Conservation (phyloP, 352 stramenopile species). For the Pythium chondricola region DNA sequence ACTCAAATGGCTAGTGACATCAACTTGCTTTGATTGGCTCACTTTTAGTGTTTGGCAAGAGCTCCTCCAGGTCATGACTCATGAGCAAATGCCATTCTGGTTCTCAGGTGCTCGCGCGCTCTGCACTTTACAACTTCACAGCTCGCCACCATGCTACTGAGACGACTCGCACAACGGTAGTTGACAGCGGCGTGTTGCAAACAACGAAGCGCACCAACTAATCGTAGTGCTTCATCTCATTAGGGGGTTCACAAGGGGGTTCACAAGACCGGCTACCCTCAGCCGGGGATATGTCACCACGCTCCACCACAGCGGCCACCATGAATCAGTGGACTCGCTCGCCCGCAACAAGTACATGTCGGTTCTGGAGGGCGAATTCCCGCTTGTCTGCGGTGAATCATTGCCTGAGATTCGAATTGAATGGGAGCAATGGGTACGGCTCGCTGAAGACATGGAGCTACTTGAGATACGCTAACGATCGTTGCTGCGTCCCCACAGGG, state of each 20-base stretch:
- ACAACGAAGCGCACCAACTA: no score
- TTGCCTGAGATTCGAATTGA: constrained; percentile 59
- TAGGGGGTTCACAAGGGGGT: no score
- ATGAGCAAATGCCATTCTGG: no score
- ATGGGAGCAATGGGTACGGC: constrained; percentile 71
- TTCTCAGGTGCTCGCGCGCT: no score
- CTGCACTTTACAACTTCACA: no score
- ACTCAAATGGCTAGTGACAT: no score
- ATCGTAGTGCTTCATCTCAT: no score
- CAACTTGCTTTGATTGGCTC: constrained; percentile 13
- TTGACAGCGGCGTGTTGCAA: no score
- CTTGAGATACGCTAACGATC: neutral
- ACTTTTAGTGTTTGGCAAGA: neutral
- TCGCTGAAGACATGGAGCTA: neutral
- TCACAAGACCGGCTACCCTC: no score
- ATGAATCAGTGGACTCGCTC: constrained; percentile 22
- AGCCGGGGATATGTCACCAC: constrained; percentile 39
- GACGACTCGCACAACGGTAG: no score
- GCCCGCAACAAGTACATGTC: constrained; percentile 73
- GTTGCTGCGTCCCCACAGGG: constrained; percentile 20
- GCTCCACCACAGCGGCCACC: constrained; percentile 16
- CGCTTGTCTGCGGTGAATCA: constrained; percentile 42
- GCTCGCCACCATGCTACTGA: no score
- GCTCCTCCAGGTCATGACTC: neutral
- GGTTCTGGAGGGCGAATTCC: constrained; percentile 54